Evolutionary conservation across 768 basidiomycete species (phyloP).

Genomic region (Tricholoma sp.): DNA sequence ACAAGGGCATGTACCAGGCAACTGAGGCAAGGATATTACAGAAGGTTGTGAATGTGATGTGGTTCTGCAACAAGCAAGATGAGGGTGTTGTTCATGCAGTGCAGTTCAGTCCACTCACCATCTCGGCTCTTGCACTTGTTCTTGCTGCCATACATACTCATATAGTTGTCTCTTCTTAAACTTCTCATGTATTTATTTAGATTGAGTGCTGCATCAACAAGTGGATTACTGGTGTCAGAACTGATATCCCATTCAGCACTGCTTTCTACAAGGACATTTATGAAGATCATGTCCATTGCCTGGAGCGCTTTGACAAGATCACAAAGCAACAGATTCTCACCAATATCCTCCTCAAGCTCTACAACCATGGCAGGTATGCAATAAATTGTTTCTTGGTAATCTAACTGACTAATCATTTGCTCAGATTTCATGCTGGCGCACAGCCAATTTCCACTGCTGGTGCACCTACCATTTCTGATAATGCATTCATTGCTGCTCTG

Average conservation of each 20-base stretch:
- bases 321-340: neutral
- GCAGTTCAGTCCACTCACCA: conserved; percentile 18
- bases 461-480: neutral
- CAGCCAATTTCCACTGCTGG: neutral
- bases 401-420: neutral
- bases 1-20: conserved; percentile 20
- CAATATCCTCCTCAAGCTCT: neutral
- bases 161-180: neutral
- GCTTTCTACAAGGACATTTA: conserved; percentile 10
- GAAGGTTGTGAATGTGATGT: conserved; percentile 16
- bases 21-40: conserved; percentile 22
- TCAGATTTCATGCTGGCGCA: neutral
- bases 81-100: conserved; percentile 18
- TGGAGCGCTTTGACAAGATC: neutral
- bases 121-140: conserved; percentile 10
- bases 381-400: neutral
- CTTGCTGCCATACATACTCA: conserved; percentile 12
- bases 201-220: conserved; percentile 14
- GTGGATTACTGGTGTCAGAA: conserved; percentile 9
- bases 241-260: conserved; percentile 10
- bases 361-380: neutral
- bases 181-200: neutral
- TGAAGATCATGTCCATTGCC: conserved; percentile 2
- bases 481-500: neutral
- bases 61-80: conserved; percentile 20